Evolutionary conservation across 441 rosid species (phyloP).

Genomic region (Erodium texanum): DNA sequence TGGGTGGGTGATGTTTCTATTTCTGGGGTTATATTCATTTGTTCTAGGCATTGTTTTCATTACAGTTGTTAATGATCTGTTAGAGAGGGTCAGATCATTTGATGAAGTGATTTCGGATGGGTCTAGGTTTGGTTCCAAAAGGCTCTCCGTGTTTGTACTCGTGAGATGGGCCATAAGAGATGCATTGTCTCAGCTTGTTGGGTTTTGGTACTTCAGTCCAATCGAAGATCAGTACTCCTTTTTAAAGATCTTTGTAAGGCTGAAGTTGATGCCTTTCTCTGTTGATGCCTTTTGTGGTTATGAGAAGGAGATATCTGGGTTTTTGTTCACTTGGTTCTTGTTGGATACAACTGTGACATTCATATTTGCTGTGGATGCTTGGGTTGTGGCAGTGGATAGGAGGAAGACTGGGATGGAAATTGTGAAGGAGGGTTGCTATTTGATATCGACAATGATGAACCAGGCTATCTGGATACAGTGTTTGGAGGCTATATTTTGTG

Average conservation of each 20-base stretch:
- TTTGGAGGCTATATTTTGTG: too few species aligned
- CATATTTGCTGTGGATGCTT: too few species aligned
- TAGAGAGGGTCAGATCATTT: background rate
- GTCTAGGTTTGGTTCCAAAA: background rate
- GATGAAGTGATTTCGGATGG: background rate
- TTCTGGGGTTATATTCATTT: too few species aligned
- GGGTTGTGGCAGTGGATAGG: too few species aligned
- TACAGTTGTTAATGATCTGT: background rate
- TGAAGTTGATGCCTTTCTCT: background rate
- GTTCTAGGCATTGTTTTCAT: background rate
- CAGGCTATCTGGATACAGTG: too few species aligned
- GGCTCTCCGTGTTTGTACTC: background rate
- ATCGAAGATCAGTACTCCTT: background rate
- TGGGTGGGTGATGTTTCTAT: too few species aligned
- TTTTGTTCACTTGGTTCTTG: background rate
- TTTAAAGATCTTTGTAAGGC: background rate
- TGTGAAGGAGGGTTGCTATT: too few species aligned
- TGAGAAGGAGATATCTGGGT: background rate
- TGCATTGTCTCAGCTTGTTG: background rate
- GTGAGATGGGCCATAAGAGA: constrained; percentile 1
- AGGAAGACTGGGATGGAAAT: too few species aligned
- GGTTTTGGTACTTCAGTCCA: background rate
- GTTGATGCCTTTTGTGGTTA: background rate
- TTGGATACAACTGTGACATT: too few species aligned
- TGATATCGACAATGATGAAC: too few species aligned